Evolutionary conservation across 1,139 yeast genomes (phyloP).

Genomic region (Wickerhamomyces sp.): DNA sequence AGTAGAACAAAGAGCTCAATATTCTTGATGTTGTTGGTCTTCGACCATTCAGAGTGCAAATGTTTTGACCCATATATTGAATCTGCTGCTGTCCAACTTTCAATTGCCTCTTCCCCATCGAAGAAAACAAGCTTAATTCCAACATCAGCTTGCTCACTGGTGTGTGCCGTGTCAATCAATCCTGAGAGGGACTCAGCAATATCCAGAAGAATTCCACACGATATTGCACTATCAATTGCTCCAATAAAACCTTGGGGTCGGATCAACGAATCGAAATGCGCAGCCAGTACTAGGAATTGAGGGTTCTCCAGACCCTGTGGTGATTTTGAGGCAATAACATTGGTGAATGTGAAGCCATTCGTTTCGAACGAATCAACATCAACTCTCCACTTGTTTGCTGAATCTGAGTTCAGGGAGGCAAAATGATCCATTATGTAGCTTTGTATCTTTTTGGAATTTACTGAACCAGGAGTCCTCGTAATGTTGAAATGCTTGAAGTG

Average conservation of each 20-base stretch:
- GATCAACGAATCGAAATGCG: slow-evolving; percentile 49
- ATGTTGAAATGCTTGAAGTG: slow-evolving; percentile 28
- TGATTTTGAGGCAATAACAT: slow-evolving; percentile 34
- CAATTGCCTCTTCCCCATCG: slow-evolving; percentile 57
- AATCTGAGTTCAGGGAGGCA: slow-evolving; percentile 18
- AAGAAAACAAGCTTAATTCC: slow-evolving; percentile 49
- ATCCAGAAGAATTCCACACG: slow-evolving; percentile 47
- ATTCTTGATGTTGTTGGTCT: slow-evolving; percentile 16
- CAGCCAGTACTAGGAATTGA: slow-evolving; percentile 41
- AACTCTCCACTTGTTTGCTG: slow-evolving; percentile 30
- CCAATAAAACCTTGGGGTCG: slow-evolving; percentile 52
- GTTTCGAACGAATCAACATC: slow-evolving; percentile 37
- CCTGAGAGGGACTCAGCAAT: slow-evolving; percentile 33
- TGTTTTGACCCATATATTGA: slow-evolving; percentile 53
- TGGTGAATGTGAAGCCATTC: slow-evolving; percentile 38
- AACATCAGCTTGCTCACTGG: slow-evolving; percentile 16
- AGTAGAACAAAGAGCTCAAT: slow-evolving; percentile 42
- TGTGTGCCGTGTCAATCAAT: slow-evolving; percentile 19
- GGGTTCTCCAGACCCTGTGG: slow-evolving; percentile 22
- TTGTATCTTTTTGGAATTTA: slow-evolving; percentile 33
- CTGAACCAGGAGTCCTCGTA: slow-evolving; percentile 42
- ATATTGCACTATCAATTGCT: slow-evolving; percentile 54
- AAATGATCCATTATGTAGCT: slow-evolving; percentile 32
- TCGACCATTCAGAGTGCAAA: slow-evolving; percentile 37
- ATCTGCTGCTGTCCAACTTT: slow-evolving; percentile 43